Conservation (phyloP, 352 stramenopile genomes). For the Phytophthora capsici region DNA sequence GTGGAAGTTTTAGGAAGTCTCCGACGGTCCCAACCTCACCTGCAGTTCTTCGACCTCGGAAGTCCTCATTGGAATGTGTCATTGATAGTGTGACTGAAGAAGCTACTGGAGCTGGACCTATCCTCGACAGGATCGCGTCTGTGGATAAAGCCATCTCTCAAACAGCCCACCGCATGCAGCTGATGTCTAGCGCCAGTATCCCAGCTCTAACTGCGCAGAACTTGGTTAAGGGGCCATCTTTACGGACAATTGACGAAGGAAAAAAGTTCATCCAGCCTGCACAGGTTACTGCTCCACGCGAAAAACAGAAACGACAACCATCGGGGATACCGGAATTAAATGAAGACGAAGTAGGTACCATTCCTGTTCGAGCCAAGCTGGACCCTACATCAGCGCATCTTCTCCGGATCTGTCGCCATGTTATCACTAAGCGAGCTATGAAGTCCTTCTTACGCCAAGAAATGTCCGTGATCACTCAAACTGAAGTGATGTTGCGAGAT, state of each 20-base stretch:
- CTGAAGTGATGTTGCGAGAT: conserved; percentile 56
- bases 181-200: conserved; percentile 47
- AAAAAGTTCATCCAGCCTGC: conserved; percentile 14
- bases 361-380: conserved; percentile 35
- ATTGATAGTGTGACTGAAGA: conserved; percentile 17
- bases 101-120: conserved; percentile 4
- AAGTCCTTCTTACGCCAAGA: conserved; percentile 68
- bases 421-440: conserved; percentile 75
- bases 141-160: conserved; percentile 75
- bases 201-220: conserved; percentile 11
- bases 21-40: not conserved
- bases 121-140: conserved; percentile 53
- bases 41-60: conserved; percentile 1
- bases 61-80: conserved; percentile 21
- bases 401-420: conserved; percentile 73
- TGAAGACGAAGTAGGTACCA: conserved; percentile 25
- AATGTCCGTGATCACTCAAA: conserved; percentile 65
- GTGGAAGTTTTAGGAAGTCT: conserved; percentile 16
- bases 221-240: conserved; percentile 39
- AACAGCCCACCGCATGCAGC: conserved; percentile 61
- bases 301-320: conserved; percentile 19
- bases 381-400: conserved; percentile 66
- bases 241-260: conserved; percentile 48
- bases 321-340: conserved; percentile 18
- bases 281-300: not conserved